Base-by-base conservation (phyloP, 805 yeast genomes). In the Candida mattraensis region DNA sequence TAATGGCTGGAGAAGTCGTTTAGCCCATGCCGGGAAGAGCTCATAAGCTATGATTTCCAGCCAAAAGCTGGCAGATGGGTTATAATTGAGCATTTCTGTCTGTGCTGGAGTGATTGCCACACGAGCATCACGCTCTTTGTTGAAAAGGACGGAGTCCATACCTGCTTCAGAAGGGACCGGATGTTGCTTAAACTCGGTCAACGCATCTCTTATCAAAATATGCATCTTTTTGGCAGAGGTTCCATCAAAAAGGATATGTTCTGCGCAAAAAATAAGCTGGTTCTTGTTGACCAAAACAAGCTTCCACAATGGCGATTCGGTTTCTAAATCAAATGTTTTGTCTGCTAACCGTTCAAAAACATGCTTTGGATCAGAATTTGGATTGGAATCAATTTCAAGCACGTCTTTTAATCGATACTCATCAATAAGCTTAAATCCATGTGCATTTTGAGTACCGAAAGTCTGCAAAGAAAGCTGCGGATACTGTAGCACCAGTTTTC, bases 241-340 rank as follows among this genome's bases (percentile, higher is more conserved):
- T 3, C 69, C 71, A 44, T 66, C 70, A 26, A 58, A 54, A 8
- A 60, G 37, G 3, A 53, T 18, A 37, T 58, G 69, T 17, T 63
- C 61, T 35, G 54, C 57, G 16, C 31, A 33, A 23, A 64, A 47
- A 7, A 51, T 13, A 22, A 51, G 23, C 3, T 39, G 37, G 16
- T 37, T 37, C 3, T 40, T 25, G 16, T 45, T 46, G 3, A 46
- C 22, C n/a, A 48, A 30, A 5, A 39, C 26, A 6, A 54, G 26
- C 20, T 38, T 42, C 60, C 60, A 57, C 13, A 51, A 12, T 18
- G 59, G 57, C 12, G 25, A 21, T 3, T 34, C 19, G 5, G 18
- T n/a, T 10, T 30, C 30, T 13, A 41, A 12, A 12, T 25, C 12
- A 31, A 44, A 37, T 16, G 15, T 18, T 19, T 19, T 24, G 5